phyloP scores from a whole-genome alignment of 441 rosid genomes.

The Theobroma grandiflorum region DNA sequence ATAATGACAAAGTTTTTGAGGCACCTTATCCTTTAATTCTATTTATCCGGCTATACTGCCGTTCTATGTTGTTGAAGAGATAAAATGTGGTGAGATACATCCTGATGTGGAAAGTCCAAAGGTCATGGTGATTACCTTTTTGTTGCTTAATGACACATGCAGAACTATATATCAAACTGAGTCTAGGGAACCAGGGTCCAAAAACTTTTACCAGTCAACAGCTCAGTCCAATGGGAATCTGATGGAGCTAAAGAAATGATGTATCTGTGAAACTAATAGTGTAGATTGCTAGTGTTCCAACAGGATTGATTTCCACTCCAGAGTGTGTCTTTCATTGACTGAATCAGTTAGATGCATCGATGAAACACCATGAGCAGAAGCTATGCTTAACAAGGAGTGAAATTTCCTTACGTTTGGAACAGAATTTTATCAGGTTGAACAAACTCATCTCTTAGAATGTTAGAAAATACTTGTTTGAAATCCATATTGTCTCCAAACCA shows the following conservation, averaged over 20 bases:
- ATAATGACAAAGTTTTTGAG: background rate
- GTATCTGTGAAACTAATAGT: background rate
- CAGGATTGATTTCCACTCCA: background rate
- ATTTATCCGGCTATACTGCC: conserved; percentile 13
- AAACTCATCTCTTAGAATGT: background rate
- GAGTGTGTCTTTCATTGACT: conserved; percentile 10
- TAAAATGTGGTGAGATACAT: background rate
- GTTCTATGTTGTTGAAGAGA: conserved; percentile 2
- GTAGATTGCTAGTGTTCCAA: background rate
- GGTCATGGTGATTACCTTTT: background rate
- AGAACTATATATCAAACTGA: background rate
- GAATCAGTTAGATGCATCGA: background rate
- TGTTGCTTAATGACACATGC: conserved; percentile 15
- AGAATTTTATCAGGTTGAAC: background rate
- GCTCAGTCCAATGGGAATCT: conserved; percentile 1
- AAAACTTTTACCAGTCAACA: conserved; percentile 3
- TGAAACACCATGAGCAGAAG: background rate
- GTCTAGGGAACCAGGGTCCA: background rate
- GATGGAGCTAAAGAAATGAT: background rate
- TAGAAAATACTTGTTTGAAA: conserved; percentile 3
- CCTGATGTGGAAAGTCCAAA: background rate
- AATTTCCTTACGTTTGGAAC: background rate
- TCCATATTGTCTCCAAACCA: background rate
- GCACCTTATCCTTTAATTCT: background rate
- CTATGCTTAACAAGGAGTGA: conserved; percentile 10